Conservation (phyloP, 352 stramenopile genomes). For the Detonula confervacea region DNA sequence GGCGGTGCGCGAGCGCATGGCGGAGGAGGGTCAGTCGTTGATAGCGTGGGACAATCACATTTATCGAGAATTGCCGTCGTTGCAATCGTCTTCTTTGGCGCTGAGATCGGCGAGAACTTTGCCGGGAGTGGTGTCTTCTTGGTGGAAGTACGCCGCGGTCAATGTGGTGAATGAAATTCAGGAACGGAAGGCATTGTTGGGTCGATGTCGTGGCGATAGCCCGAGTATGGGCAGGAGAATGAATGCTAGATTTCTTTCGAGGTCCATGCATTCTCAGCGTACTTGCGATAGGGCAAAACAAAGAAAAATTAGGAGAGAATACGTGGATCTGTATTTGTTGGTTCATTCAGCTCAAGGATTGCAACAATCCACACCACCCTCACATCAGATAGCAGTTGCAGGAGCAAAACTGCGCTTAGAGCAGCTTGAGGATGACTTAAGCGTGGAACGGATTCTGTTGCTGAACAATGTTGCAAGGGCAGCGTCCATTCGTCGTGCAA, state of each 20-base stretch:
- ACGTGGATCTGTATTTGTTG: conserved; percentile 75
- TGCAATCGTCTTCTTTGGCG: conserved; percentile 30
- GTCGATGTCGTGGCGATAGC: conserved; percentile 18
- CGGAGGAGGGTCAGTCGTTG: conserved; percentile 39
- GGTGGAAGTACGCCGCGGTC: conserved; percentile 76
- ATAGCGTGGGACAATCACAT: conserved; percentile 53
- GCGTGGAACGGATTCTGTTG: conserved; percentile 81
- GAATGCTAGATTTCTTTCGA: conserved; percentile 7
- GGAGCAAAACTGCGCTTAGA: conserved; percentile 53
- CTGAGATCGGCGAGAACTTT: conserved; percentile 28
- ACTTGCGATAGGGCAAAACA: conserved; percentile 71
- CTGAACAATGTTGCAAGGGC: conserved; percentile 62
- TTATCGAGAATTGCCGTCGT: conserved; percentile 34
- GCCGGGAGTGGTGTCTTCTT: conserved; percentile 57
- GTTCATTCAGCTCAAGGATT: conserved; percentile 21
- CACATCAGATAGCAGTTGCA: conserved; percentile 23
- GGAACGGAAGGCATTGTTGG: conserved; percentile 53
- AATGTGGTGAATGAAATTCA: conserved; percentile 66
- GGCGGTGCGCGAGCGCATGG: conserved; percentile 32
- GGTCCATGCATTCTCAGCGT: not conserved
- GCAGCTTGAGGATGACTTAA: conserved; percentile 75
- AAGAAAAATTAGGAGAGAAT: conserved; percentile 69
- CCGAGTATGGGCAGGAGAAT: conserved; percentile 3
- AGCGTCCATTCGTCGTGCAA: conserved; percentile 24
- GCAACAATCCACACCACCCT: not conserved